Evolutionary conservation across 805 yeast species (phyloP), one percentile per base, ranked within the genome.

Genomic region (Cyberlindnera amylophila): DNA sequence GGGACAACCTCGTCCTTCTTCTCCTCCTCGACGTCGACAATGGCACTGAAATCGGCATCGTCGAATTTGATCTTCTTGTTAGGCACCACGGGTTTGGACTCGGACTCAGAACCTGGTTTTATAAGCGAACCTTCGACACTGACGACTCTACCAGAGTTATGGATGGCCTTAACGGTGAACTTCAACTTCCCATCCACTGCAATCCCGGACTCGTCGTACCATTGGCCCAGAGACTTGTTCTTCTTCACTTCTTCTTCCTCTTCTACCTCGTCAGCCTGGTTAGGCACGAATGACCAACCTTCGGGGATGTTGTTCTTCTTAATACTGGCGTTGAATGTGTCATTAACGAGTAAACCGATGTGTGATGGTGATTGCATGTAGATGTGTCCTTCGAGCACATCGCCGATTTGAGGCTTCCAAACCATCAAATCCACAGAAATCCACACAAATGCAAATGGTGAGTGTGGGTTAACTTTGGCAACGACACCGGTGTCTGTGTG

Each of bases 361-460:
- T 93, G 99, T 7, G 96, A 83, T 14, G 95, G 96, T 3, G 96
- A 82, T 68, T 91, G 97, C 77, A 91, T 81, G 67, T 87, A 88
- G 41, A 84, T 75, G 70, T 81, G 75, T 11, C 99, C 99, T 62
- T 90, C 95, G 15, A 93, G 66, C 1, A 73, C 66, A 58, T 93
- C 97, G 4, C 95, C 96, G n/a, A 79, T 70, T 54, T 78, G 78
- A 4, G 99, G 99, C 55, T 75, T 79, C 98, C 99, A 93, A 37
- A 89, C 77, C 42, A 88, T 71, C 36, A 93, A 71, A 41, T 88
- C 93, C 8, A 84, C 95, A 4, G 78, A 67, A 35, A 87, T 73
- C 98, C 99, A 93, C 39, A 85, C 59, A 63, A 85, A 93, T 23
- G 91, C 75, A 61, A 90, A 91, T 18, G 99, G 97, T 41, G 86